Conservation (phyloP, 2,329 filamentous ascomycete genomes). For the Apiospora hydei region DNA sequence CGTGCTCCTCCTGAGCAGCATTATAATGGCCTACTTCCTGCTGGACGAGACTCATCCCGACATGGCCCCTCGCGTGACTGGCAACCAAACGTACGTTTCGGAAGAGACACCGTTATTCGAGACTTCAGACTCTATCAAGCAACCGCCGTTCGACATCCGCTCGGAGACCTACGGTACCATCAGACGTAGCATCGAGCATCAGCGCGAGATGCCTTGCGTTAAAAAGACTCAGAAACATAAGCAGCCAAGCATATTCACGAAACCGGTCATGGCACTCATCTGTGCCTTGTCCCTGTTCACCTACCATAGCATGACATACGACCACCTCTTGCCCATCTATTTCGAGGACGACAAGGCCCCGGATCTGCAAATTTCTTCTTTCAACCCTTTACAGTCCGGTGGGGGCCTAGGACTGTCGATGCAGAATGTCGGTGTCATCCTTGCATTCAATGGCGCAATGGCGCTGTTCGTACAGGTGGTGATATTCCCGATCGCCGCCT, state of each 20-base stretch:
- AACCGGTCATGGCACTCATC: constrained; percentile 76
- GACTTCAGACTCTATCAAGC: constrained; percentile 76
- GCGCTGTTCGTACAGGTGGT: constrained; percentile 66
- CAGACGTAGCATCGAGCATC: constrained; percentile 56
- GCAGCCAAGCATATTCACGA: constrained; percentile 56
- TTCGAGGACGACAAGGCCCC: constrained; percentile 75
- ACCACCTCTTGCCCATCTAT: constrained; percentile 91
- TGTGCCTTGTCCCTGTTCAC: constrained; percentile 89
- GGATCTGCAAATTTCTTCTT: constrained; percentile 46
- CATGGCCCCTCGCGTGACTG: constrained; percentile 64
- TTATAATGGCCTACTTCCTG: constrained; percentile 79
- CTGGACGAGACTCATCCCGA: constrained; percentile 91
- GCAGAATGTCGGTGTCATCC: constrained; percentile 66
- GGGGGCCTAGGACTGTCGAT: constrained; percentile 70
- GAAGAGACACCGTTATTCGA: constrained; percentile 79
- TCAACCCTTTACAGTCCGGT: constrained; percentile 61
- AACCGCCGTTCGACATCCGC: constrained; percentile 75
- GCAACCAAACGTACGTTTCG: constrained; percentile 59
- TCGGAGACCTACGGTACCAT: constrained; percentile 85
- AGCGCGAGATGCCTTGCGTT: constrained; percentile 43
- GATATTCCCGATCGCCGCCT: constrained; percentile 67
- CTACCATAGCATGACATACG: constrained; percentile 95
- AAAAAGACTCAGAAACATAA: constrained; percentile 42
- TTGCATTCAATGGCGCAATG: constrained; percentile 65
- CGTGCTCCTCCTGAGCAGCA: constrained; percentile 76